A percentile compares a stretch with the other conserved stretches of the same genome.
Conservation (phyloP, 129 eudicot species). For the Centrapalus pauciflorus region DNA sequence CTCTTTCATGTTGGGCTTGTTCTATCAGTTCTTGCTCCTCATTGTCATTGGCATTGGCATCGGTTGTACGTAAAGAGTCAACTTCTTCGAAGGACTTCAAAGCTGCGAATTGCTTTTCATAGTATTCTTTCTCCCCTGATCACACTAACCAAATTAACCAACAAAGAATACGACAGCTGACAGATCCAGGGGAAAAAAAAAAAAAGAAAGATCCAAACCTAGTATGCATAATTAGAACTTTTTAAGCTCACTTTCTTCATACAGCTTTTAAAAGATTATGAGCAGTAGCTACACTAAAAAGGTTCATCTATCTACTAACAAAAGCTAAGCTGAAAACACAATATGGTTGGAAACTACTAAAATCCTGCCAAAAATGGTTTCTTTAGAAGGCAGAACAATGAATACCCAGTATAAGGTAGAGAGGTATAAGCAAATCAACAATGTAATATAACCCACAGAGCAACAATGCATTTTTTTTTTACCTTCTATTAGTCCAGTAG, state of each 20-base stretch:
- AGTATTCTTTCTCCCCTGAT: conserved; percentile 67
- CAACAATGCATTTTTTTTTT: neutral
- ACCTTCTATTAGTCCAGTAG: conserved; percentile 62
- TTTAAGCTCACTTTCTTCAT: neutral
- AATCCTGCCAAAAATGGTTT: neutral
- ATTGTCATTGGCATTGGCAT: conserved; percentile 12
- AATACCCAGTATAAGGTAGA: neutral
- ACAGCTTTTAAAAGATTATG: conserved; percentile 6
- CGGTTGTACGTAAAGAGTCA: conserved; percentile 33
- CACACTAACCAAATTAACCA: conserved; percentile 8
- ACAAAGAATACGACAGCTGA: neutral
- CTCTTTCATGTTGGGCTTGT: conserved; percentile 60
- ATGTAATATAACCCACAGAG: neutral
- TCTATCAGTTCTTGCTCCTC: conserved; percentile 45
- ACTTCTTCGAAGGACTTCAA: conserved; percentile 67
- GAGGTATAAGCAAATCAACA: neutral
- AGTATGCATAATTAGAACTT: conserved; percentile 4
- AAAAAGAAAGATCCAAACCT: neutral
- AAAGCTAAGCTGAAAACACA: neutral
- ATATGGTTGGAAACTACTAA: neutral
- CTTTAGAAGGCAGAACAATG: neutral
- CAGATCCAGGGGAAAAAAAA: no score
- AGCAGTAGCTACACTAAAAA: conserved; percentile 2
- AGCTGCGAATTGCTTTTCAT: conserved; percentile 60
- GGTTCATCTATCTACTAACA: neutral